Percentiles rank a stretch among this genome's conserved stretches.
Evolutionary conservation across 768 basidiomycete species (phyloP).

Genomic region (Macrolepiota fuliginosa): DNA sequence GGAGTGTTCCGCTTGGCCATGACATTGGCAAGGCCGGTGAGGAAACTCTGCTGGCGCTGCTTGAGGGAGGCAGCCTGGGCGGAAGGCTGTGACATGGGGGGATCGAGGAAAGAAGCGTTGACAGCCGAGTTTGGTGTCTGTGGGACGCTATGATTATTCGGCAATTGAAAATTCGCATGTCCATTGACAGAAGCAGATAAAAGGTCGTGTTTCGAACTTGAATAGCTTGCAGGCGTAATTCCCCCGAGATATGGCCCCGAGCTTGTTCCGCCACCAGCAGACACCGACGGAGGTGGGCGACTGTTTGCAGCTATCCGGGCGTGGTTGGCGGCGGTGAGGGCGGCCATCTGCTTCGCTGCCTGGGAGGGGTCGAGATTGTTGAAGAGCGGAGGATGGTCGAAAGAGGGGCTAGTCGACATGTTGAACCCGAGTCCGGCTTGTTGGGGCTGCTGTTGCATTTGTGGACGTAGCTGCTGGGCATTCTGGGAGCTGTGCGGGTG

Average conservation of each 20-base stretch:
- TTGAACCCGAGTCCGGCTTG: slow-evolving; percentile 30
- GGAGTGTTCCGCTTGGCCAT: slow-evolving; percentile 60
- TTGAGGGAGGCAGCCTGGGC: slow-evolving; percentile 35
- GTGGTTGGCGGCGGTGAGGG: slow-evolving; percentile 62
- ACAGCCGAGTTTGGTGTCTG: slow-evolving; percentile 33
- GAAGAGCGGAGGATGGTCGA: slow-evolving; percentile 40
- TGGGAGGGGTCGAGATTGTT: slow-evolving; percentile 60
- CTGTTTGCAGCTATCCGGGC: slow-evolving; percentile 57
- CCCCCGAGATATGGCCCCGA: slow-evolving; percentile 69
- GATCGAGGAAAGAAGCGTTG: slow-evolving; percentile 43
- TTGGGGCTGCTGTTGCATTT: slow-evolving; percentile 26
- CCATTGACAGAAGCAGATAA: slow-evolving; percentile 30
- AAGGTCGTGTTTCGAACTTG: slow-evolving; percentile 44
- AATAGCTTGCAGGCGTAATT: slow-evolving; percentile 44
- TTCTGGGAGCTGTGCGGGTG: slow-evolving; percentile 33
- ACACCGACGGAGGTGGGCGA: slow-evolving; percentile 30
- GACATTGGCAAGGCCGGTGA: slow-evolving; percentile 55
- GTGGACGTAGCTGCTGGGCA: slow-evolving; percentile 29
- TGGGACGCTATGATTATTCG: slow-evolving; percentile 35
- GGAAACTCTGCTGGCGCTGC: slow-evolving; percentile 59
- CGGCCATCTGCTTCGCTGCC: slow-evolving; percentile 80
- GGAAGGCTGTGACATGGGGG: slow-evolving; percentile 35
- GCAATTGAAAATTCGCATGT: slow-evolving; percentile 45
- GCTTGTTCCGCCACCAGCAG: slow-evolving; percentile 54
- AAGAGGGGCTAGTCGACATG: slow-evolving; percentile 27